Base-by-base conservation (phyloP, 176 grass and related monocot genomes). In the bread wheat (Triticum aestivum) region DNA sequence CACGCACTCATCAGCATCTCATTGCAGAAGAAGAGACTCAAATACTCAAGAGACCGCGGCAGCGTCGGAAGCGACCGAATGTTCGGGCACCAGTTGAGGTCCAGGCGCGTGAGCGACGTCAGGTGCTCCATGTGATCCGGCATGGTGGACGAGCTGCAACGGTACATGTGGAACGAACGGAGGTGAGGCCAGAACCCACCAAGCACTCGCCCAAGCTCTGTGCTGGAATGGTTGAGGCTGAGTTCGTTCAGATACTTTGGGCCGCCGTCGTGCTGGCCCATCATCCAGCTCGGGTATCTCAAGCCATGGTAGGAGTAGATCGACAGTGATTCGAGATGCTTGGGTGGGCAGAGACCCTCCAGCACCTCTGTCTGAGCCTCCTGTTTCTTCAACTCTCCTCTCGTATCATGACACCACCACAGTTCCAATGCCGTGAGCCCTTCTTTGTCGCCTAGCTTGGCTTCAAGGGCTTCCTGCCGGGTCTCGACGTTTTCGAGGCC, bases 141-240 rank as follows among this genome's bases (percentile, higher is more conserved):
- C 69, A 72, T n/a, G 69, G 37, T 5, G 35, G 11, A 18, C 59
- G 34, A 79, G n/a, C n/a, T 42, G n/a, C 34, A 79, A 5, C 0
- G 0, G 5, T 0, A 0, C 14, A 79, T 9, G 0, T 0, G 1
- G 3, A 79, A n/a, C 6, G 0, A 0, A 79, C 3, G 35, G 23
- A 79, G 77, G 41, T 29, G n/a, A 64, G 30, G 1, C 11, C 13
- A 63, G 1, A 79, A 26, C 33, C 37, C 21, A 5, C 11, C 8
- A 79, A n/a, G 7, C 41, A 42, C 77, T 9, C 35, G 58, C 9
- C 11, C n/a, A 63, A 4, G 1, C 64, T 9, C 3, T 10, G 0
- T 59, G n/a, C 6, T 42, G 77, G 35, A 79, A 0, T 0, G 0
- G 1, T 0, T 0, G n/a, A 64, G 23, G 0, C 0, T 0, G 7